Percentiles rank a stretch among this genome's conserved stretches.
Conservation (phyloP, 2,329 filamentous ascomycete genomes). For the Cytospora leucostoma region DNA sequence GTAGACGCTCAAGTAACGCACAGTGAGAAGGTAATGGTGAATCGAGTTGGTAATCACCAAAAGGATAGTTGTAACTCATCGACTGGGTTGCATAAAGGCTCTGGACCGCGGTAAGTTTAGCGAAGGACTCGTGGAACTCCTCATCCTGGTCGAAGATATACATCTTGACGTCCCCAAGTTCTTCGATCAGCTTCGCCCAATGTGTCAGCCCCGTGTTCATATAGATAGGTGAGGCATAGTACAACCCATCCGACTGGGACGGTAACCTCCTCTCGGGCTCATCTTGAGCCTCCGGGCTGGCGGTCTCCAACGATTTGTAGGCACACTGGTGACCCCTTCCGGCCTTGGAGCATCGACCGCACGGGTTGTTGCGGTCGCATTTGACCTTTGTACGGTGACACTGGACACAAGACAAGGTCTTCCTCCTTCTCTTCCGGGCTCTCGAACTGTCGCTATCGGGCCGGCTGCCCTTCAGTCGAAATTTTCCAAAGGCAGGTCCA, state of each 20-base stretch:
- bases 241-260: not conserved
- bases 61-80: slow-evolving; percentile 32
- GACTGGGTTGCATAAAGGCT: slow-evolving; percentile 30
- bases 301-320: not conserved
- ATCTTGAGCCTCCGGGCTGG: not conserved
- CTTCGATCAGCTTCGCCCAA: not conserved
- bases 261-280: not conserved
- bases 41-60: slow-evolving; percentile 28
- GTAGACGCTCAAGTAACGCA: slow-evolving; percentile 30
- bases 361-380: not conserved
- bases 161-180: not conserved
- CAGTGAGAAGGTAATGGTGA: slow-evolving; percentile 17
- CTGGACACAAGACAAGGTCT: not conserved
- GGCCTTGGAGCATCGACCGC: not conserved
- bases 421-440: not conserved
- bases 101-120: slow-evolving; percentile 18
- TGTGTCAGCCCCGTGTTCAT: not conserved
- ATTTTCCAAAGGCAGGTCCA: not conserved
- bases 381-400: not conserved
- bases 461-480: not conserved
- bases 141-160: not conserved
- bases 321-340: not conserved
- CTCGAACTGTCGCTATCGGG: not conserved
- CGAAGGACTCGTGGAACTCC: not conserved
- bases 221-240: not conserved